phyloP scores from a whole-genome alignment of 345 rosid species.

The Sisymbrium altissimum region DNA sequence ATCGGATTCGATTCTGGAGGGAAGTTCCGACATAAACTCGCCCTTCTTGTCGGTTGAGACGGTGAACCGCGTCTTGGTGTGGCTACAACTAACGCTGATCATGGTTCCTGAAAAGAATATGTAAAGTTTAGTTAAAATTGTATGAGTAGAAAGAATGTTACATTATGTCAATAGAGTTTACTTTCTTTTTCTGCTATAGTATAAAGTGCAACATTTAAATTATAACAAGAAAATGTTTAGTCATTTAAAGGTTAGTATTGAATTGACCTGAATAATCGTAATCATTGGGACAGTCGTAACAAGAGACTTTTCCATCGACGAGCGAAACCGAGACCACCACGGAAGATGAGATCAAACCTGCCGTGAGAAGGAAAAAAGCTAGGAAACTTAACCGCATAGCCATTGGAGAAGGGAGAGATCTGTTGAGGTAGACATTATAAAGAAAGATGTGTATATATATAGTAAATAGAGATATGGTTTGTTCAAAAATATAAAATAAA shows the following conservation, averaged over 20 bases:
- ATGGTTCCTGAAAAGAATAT: slow-evolving; percentile 45
- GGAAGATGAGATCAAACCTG: slow-evolving; percentile 35
- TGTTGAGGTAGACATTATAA: slow-evolving; percentile 3
- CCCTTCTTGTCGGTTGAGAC: slow-evolving; percentile 50
- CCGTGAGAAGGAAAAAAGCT: slow-evolving; percentile 34
- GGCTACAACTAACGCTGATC: slow-evolving; percentile 60
- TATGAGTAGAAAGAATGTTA: background rate
- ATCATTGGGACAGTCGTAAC: slow-evolving; percentile 51
- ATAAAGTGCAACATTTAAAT: background rate
- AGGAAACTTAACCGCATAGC: slow-evolving; percentile 24
- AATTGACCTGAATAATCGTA: slow-evolving; percentile 60
- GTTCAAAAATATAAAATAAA: no score
- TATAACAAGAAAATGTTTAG: background rate
- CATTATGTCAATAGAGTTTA: background rate
- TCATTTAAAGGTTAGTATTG: background rate
- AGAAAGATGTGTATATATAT: slow-evolving; percentile 10
- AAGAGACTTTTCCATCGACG: slow-evolving; percentile 56
- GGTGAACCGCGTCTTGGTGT: slow-evolving; percentile 38
- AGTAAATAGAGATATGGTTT: background rate
- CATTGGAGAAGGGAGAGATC: slow-evolving; percentile 37
- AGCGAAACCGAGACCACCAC: slow-evolving; percentile 39
- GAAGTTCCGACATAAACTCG: slow-evolving; percentile 54
- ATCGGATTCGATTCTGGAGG: slow-evolving; percentile 23
- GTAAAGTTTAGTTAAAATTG: background rate
- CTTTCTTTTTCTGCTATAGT: background rate